These are phyloP conservation scores for Sphenostylis stenocarpa DNA, from an alignment of 306 rosid genomes.

Conservation along the genomic window DNA sequence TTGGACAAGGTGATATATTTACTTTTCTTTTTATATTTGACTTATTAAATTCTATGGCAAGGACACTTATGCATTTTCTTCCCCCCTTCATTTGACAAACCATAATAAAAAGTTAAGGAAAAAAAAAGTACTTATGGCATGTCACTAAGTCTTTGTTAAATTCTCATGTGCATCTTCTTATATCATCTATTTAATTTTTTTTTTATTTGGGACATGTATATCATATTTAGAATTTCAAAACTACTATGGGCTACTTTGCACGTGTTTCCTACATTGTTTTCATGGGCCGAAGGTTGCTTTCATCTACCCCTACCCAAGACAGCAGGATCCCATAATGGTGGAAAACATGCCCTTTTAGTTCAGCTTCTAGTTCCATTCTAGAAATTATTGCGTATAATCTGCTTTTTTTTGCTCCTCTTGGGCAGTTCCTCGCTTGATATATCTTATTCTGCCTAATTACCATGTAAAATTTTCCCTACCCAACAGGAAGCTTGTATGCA, in stretches of 20 bases:
- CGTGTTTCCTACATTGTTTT: not conserved
- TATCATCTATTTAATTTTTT: not conserved
- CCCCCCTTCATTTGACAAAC: slow-evolving; percentile 1
- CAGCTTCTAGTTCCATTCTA: not conserved
- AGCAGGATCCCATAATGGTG: slow-evolving; percentile 7
- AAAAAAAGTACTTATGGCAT: not conserved
- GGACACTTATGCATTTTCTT: not conserved
- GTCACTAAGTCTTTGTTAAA: not conserved
- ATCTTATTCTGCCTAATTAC: not conserved
- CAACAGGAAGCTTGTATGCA: slow-evolving; percentile 79
- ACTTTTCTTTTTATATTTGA: not conserved
- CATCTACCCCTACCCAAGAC: slow-evolving; percentile 7
- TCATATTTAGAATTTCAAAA: slow-evolving; percentile 6
- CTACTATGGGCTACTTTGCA: not conserved
- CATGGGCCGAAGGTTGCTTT: not conserved
- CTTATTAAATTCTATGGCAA: slow-evolving; percentile 13
- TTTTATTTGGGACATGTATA: slow-evolving; percentile 6
- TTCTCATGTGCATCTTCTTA: slow-evolving; percentile 3
- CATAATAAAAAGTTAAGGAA: slow-evolving; percentile 7
- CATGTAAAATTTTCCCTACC: slow-evolving; percentile 11
- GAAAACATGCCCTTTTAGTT: not conserved
- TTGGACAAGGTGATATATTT: slow-evolving; percentile 80
- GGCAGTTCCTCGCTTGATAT: not conserved
- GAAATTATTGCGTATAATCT: slow-evolving; percentile 18
- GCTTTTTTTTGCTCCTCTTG: slow-evolving; percentile 23